These are phyloP conservation scores for Coemansia sp. DNA, from an alignment of 192 early-diverging fungal species.

Conservation along the genomic window DNA sequence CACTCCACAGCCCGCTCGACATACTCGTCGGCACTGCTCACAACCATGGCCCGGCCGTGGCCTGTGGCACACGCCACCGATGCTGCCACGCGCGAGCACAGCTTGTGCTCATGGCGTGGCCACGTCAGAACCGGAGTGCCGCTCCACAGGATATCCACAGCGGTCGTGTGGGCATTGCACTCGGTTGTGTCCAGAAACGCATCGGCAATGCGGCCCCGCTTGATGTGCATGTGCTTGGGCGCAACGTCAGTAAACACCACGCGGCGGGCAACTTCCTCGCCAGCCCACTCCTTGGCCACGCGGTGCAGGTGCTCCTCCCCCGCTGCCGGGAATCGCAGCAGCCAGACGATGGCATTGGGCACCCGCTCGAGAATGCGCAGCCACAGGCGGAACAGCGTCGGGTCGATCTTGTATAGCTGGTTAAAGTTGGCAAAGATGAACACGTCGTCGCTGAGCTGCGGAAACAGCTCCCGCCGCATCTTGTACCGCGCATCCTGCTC, in stretches of 20 bases:
- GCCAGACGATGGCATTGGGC: slow-evolving; percentile 84
- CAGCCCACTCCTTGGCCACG: slow-evolving; percentile 71
- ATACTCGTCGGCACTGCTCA: slow-evolving; percentile 60
- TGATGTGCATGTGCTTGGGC: slow-evolving; percentile 85
- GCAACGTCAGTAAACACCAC: slow-evolving; percentile 85
- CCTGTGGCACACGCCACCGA: slow-evolving; percentile 83
- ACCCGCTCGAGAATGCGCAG: slow-evolving; percentile 75
- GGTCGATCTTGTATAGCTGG: slow-evolving; percentile 96
- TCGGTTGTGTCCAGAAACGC: slow-evolving; percentile 93
- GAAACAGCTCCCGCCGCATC: slow-evolving; percentile 86
- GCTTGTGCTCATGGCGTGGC: slow-evolving; percentile 84
- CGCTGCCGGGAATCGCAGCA: slow-evolving; percentile 86
- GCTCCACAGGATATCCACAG: slow-evolving; percentile 91
- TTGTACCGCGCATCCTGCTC: slow-evolving; percentile 78
- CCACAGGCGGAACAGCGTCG: slow-evolving; percentile 82
- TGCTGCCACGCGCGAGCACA: slow-evolving; percentile 87
- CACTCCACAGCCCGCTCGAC: slow-evolving; percentile 64
- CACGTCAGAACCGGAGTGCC: slow-evolving; percentile 91
- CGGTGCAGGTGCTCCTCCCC: slow-evolving; percentile 74
- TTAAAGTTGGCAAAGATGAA: slow-evolving; percentile 97
- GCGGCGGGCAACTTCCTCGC: slow-evolving; percentile 70
- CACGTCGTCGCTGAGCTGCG: slow-evolving; percentile 72
- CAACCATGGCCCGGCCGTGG: slow-evolving; percentile 67
- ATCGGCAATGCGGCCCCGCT: slow-evolving; percentile 88
- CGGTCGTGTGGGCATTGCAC: slow-evolving; percentile 95